Conservation (phyloP, 1,284 basidiomycete species). For the Macrocystidia cucumis region DNA sequence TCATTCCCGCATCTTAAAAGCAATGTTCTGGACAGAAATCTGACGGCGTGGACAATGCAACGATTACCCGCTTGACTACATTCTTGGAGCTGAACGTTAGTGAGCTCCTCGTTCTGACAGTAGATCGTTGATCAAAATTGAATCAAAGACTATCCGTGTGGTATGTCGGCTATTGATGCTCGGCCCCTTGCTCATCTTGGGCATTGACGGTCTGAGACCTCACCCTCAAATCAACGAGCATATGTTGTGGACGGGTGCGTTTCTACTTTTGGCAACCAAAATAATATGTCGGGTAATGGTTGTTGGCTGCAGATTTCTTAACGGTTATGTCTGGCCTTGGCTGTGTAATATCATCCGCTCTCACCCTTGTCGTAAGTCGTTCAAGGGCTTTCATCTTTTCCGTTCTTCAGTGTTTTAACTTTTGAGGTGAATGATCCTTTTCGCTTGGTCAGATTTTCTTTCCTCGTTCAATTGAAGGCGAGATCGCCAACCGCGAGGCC, state of each 20-base stretch:
- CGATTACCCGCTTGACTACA: slow-evolving; percentile 62
- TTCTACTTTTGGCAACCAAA: not conserved
- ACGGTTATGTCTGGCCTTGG: slow-evolving; percentile 52
- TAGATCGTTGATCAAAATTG: too few relatives aligned
- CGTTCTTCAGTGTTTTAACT: too few relatives aligned
- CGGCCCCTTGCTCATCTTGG: slow-evolving; percentile 54
- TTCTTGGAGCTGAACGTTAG: slow-evolving; percentile 74
- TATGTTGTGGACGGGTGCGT: slow-evolving; percentile 39
- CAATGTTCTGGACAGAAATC: slow-evolving; percentile 25
- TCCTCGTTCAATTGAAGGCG: slow-evolving; percentile 60
- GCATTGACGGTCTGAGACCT: slow-evolving; percentile 54
- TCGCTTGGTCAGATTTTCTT: slow-evolving; percentile 56
- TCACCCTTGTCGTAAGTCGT: slow-evolving; percentile 66
- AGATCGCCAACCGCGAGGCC: slow-evolving; percentile 43
- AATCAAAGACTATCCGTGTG: slow-evolving; percentile 66
- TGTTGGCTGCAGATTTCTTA: slow-evolving; percentile 41
- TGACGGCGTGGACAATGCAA: slow-evolving; percentile 52
- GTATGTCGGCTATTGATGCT: slow-evolving; percentile 65
- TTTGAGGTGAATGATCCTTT: too few relatives aligned
- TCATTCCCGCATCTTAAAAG: slow-evolving; percentile 1
- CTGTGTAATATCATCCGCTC: slow-evolving; percentile 54
- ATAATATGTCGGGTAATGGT: too few relatives aligned
- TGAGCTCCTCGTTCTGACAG: slow-evolving; percentile 5
- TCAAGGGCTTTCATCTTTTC: slow-evolving; percentile 1
- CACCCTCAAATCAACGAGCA: slow-evolving; percentile 59